phyloP scores from a whole-genome alignment of 768 basidiomycete genomes.

The Lactifluus subvellereus region DNA sequence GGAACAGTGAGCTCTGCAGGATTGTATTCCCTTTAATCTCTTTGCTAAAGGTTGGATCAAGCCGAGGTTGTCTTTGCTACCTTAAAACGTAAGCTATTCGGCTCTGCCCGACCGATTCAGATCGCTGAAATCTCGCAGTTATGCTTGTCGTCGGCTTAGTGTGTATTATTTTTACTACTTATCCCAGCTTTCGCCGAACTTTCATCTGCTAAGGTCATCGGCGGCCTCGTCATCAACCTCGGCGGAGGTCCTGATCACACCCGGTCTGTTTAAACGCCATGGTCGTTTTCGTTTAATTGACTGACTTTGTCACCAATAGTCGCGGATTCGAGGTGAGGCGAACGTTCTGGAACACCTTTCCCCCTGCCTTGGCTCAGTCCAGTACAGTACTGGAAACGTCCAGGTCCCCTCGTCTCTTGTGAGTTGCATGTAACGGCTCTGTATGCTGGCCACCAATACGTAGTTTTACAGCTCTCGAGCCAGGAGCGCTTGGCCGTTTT shows the following conservation, averaged over 20 bases:
- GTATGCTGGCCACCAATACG: neutral
- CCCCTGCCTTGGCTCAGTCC: neutral
- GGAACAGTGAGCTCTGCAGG: constrained; percentile 11
- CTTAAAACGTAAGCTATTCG: constrained; percentile 18
- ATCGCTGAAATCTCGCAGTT: constrained; percentile 13
- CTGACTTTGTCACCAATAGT: constrained; percentile 3
- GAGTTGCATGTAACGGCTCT: neutral
- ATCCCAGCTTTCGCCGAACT: neutral
- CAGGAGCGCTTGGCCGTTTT: constrained; percentile 21
- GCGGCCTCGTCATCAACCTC: constrained; percentile 20
- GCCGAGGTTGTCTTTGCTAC: constrained; percentile 23
- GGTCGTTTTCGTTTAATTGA: neutral
- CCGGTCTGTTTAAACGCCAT: constrained; percentile 5
- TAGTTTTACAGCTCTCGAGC: constrained; percentile 16
- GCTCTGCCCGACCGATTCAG: neutral
- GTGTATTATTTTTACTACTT: neutral
- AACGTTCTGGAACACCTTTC: neutral
- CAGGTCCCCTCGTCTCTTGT: constrained; percentile 23
- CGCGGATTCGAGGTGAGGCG: constrained; percentile 20
- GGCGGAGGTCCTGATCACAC: constrained; percentile 24
- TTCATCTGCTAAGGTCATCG: constrained; percentile 15
- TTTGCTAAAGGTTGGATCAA: neutral
- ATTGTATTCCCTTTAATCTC: neutral
- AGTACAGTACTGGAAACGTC: constrained; percentile 21
- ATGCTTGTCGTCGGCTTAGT: constrained; percentile 24